These are phyloP conservation scores for Yamadazyma tumulicola DNA, from an alignment of 805 yeast species.

Conservation along the genomic window DNA sequence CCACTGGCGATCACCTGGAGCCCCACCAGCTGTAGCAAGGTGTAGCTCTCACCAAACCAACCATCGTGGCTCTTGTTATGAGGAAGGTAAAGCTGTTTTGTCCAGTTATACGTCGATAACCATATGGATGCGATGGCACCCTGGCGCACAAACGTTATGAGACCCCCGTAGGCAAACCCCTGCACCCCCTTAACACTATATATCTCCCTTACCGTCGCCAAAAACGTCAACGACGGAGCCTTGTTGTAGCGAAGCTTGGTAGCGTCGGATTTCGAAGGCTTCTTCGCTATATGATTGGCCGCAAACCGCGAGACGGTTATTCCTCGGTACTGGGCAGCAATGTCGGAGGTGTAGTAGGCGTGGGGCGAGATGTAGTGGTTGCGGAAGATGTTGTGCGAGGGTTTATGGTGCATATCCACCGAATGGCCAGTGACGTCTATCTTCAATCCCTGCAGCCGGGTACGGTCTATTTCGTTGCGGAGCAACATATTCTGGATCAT, in stretches of 20 bases:
- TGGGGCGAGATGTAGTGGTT: conserved; percentile 41
- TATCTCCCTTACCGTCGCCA: conserved; percentile 59
- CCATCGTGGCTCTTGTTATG: conserved; percentile 32
- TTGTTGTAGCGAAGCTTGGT: conserved; percentile 39
- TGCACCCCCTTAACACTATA: conserved; percentile 66
- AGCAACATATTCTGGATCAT: conserved; percentile 66
- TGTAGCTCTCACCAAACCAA: conserved; percentile 46
- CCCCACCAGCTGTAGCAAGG: conserved; percentile 46
- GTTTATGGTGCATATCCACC: conserved; percentile 21
- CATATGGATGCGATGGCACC: conserved; percentile 74
- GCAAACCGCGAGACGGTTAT: conserved; percentile 23
- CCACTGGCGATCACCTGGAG: conserved; percentile 55
- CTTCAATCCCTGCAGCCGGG: conserved; percentile 16
- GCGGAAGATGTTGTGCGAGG: conserved; percentile 20
- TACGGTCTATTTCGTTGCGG: conserved; percentile 23
- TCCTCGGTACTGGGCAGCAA: conserved; percentile 24
- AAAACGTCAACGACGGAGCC: conserved; percentile 51
- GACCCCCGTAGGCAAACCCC: conserved; percentile 80
- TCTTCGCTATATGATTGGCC: conserved; percentile 10
- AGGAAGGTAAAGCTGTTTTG: conserved; percentile 69
- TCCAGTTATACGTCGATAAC: conserved; percentile 75
- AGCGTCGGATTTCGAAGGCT: conserved; percentile 18
- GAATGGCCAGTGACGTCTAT: conserved; percentile 27
- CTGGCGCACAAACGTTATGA: conserved; percentile 81
- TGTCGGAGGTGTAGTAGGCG: conserved; percentile 36